phyloP scores from a whole-genome alignment of 129 eudicot species.

The Apium graveolens region DNA sequence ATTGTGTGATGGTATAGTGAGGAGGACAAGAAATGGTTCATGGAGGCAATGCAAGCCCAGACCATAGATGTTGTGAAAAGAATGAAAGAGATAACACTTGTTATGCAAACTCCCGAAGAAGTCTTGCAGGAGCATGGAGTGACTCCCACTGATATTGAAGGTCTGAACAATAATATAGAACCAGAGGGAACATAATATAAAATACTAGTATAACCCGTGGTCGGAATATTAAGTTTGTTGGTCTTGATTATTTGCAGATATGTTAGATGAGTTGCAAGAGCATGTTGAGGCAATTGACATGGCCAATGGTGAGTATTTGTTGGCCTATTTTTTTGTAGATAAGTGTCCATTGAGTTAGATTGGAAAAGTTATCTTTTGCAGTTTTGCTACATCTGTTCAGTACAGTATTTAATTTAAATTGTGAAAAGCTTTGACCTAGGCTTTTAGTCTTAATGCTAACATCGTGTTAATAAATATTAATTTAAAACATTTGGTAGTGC shows the following conservation, averaged over 20 bases:
- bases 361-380: background rate
- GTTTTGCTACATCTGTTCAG: background rate
- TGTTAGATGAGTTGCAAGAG: slow-evolving; percentile 94
- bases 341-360: background rate
- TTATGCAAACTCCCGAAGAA: slow-evolving; percentile 85
- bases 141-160: slow-evolving; percentile 76
- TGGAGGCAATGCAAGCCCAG: slow-evolving; percentile 98
- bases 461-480: too few relatives aligned
- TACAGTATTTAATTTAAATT: background rate
- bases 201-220: background rate
- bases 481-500: too few relatives aligned
- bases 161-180: slow-evolving; percentile 18
- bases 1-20: slow-evolving; percentile 35
- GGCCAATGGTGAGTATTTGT: slow-evolving; percentile 71
- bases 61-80: slow-evolving; percentile 73
- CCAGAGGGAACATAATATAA: background rate
- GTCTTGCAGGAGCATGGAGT: slow-evolving; percentile 82
- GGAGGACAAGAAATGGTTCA: slow-evolving; percentile 92
- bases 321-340: background rate
- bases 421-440: too few relatives aligned
- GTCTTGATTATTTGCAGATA: slow-evolving; percentile 29
- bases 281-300: slow-evolving; percentile 93
- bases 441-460: too few relatives aligned
- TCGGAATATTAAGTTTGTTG: background rate
- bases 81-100: slow-evolving; percentile 92